Evolutionary conservation across 768 basidiomycete genomes (phyloP).

Genomic region (Pulveroboletus sp.): DNA sequence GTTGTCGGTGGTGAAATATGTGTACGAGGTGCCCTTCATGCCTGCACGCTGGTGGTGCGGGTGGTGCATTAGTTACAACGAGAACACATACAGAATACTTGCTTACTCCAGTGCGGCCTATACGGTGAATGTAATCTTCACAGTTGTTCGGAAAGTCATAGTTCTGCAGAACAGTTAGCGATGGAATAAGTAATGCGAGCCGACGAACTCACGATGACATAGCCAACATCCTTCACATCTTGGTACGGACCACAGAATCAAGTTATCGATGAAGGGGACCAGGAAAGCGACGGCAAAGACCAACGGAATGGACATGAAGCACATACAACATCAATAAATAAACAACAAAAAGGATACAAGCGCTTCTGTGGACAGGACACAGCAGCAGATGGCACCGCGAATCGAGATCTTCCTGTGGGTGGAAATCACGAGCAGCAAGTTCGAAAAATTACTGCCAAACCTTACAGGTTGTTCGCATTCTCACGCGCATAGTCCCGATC

Average conservation of each 20-base stretch:
- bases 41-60: slow-evolving; percentile 81
- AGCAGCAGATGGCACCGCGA: slow-evolving; percentile 14
- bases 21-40: slow-evolving; percentile 88
- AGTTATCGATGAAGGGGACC: slow-evolving; percentile 29
- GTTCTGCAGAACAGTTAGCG: slow-evolving; percentile 51
- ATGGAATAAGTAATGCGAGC: neutral
- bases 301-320: slow-evolving; percentile 28
- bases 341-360: slow-evolving; percentile 27
- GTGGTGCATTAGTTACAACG: slow-evolving; percentile 13
- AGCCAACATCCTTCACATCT: slow-evolving; percentile 99
- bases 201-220: slow-evolving; percentile 77
- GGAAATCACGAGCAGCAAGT: neutral
- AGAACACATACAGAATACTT: slow-evolving; percentile 16
- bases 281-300: slow-evolving; percentile 8
- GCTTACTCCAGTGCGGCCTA: slow-evolving; percentile 89
- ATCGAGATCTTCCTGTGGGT: slow-evolving; percentile 27
- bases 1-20: slow-evolving; percentile 97
- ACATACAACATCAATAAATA: slow-evolving; percentile 34
- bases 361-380: slow-evolving; percentile 31
- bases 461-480: slow-evolving; percentile 29
- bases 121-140: slow-evolving; percentile 98
- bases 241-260: slow-evolving; percentile 30
- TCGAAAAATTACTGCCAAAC: slow-evolving; percentile 12
- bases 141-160: slow-evolving; percentile 98
- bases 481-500: slow-evolving; percentile 31